Base-by-base conservation (phyloP, 257 asterid genomes). In the Avicennia marina region DNA sequence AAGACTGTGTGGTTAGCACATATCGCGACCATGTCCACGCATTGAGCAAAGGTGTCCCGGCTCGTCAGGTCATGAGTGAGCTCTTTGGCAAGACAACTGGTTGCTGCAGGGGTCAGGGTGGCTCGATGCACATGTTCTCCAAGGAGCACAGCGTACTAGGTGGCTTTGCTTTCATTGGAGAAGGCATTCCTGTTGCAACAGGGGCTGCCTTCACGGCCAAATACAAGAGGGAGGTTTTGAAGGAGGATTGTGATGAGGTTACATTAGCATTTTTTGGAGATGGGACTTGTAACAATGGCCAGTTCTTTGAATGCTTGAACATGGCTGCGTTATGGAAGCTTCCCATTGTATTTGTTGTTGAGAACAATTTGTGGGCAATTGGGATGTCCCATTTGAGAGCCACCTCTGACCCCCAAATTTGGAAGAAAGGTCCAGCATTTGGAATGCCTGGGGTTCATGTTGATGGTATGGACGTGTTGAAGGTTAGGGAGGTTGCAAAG, bases 91-190 rank as follows among this genome's bases (percentile, higher is more conserved):
- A 89, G 79, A 77, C 95, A 67, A 93, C 96, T 5, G 99, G 99
- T 52, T 93, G 97, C 78, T 93, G 97, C 75, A 72, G 97, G 60
- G 99, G 99, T 65, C 96, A 93, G 76, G 97, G 99, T 67, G 99
- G 99, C 31, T 93, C 99, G 0, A 93, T 93, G 99, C 99, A 89
- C 79, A 93, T 93, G 97, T 93, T 93, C 82, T 93, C 99, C 44
- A 89, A 89, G 68, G 97, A 93, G 75, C 96, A 93, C 79, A 89
- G 86, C 19, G 59, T 93, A 46, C 84, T 93, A 12, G 98, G 99
- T 44, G 99, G 97, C 13, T 93, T 93, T 17, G 97, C 99, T 40
- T 93, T 86, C 65, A 93, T 89, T 3, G 98, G 98, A 22, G 98
- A 93, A 67, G 97, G 98, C 47, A 93, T 93, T 66, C 98, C 95